Conservation (phyloP, 768 basidiomycete species). For the Amanita subjunquillea region DNA sequence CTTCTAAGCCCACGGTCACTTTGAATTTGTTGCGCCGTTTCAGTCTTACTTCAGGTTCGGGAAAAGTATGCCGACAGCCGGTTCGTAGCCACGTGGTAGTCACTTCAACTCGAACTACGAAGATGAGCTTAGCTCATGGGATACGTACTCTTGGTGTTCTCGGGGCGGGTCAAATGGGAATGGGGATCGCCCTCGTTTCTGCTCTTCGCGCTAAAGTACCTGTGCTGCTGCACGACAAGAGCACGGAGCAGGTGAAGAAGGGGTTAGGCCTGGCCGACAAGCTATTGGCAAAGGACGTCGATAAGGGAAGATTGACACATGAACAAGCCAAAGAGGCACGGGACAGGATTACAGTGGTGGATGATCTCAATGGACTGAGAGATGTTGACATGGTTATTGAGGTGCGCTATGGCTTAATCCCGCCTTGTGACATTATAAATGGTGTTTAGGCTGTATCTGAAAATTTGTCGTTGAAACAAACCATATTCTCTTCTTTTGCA, state of each 20-base stretch:
- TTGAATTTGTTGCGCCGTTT: no score
- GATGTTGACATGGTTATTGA: conserved; percentile 91
- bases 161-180: conserved; percentile 84
- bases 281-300: conserved; percentile 81
- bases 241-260: conserved; percentile 59
- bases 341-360: conserved; percentile 52
- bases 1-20: no score
- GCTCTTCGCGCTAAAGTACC: conserved; percentile 80
- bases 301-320: conserved; percentile 64
- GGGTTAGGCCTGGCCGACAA: conserved; percentile 70
- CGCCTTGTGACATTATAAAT: neutral
- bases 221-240: conserved; percentile 79
- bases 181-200: conserved; percentile 85
- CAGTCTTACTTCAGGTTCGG: no score
- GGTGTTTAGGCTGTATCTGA: conserved; percentile 73
- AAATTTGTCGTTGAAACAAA: conserved; percentile 64
- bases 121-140: conserved; percentile 57
- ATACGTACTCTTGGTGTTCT: conserved; percentile 70
- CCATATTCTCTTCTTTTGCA: conserved; percentile 64
- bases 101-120: neutral
- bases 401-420: conserved; percentile 28
- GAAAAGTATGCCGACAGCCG: no score
- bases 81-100: no score
- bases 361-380: conserved; percentile 45
- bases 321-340: conserved; percentile 67